Conservation (phyloP, 2,329 filamentous ascomycete species). For the Aspergillus sp. region DNA sequence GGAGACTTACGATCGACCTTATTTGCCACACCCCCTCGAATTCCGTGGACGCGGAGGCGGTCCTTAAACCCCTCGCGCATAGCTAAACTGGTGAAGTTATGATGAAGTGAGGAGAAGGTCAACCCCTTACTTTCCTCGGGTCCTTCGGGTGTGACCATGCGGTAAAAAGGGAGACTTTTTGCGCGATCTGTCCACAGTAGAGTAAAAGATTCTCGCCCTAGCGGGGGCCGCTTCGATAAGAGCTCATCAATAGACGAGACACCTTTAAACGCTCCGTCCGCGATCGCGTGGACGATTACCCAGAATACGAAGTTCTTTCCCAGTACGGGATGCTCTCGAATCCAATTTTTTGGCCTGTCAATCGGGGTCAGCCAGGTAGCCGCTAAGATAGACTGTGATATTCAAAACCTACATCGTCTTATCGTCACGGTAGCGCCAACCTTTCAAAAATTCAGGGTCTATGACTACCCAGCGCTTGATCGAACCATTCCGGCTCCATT, state of each 20-base stretch:
- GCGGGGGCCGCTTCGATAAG: conserved; percentile 11
- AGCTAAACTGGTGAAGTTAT: conserved; percentile 4
- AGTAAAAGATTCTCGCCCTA: conserved; percentile 17
- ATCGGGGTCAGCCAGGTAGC: background rate
- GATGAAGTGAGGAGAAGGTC: conserved; percentile 15
- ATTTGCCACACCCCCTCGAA: conserved; percentile 3
- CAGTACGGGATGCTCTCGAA: conserved; percentile 17
- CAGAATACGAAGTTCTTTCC: conserved; percentile 21
- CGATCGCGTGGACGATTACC: conserved; percentile 19
- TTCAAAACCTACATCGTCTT: conserved; percentile 3
- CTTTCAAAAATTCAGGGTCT: conserved; percentile 20
- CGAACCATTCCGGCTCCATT: conserved; percentile 6
- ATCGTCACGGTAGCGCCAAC: conserved; percentile 12
- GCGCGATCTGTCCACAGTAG: conserved; percentile 13
- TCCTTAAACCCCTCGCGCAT: conserved; percentile 4
- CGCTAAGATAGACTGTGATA: background rate
- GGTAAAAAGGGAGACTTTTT: conserved; percentile 13
- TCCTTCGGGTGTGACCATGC: conserved; percentile 12
- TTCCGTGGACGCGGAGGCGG: background rate
- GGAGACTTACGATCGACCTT: conserved; percentile 3
- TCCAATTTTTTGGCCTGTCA: conserved; percentile 18
- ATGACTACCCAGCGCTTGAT: conserved; percentile 19
- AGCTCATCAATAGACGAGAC: conserved; percentile 13
- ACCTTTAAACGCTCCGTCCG: conserved; percentile 19
- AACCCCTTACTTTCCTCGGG: conserved; percentile 5